Base-by-base conservation (phyloP, 179 eudicot genomes). In the Actinidia polygama region DNA sequence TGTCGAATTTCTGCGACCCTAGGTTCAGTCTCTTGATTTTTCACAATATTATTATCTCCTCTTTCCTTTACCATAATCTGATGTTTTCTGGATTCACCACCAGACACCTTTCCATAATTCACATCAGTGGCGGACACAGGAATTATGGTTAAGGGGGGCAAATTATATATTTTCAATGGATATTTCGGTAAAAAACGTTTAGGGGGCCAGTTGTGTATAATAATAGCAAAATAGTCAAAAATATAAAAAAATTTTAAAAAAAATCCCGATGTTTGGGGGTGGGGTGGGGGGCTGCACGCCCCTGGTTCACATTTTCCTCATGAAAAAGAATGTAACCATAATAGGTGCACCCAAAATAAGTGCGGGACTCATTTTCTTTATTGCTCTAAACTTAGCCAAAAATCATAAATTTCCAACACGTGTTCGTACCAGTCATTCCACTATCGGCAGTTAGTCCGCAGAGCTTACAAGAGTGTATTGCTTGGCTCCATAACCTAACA, bases 61-160 rank as follows among this genome's bases (percentile, higher is more conserved):
- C 57, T 80, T 53, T 61, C 84, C 59, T 72, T 75, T 57, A 76
- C 89, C 70, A 57, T 55, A 61, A 70, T 80, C 55, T 71, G 80
- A 58, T 81, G 80, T 58, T 81, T 86, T 68, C 73, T 80, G 72
- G 57, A 77, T 73, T 84, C 87, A n/a, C 79, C 84, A 59, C 80
- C 59, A 36, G 73, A 80, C 73, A 73, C 83, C 82, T 73, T 92
- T 74, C 85, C 86, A 57, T 69, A 83, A 54, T 82, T 81, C 73
- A 84, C 81, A 68, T 75, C 85, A 78, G 80, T 85, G 79, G 80
- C 92, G 98, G 93, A 78, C 75, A 72, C 57, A 85, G 49, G 77
- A 50, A 74, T 73, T 5, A 70, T 30, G n/a, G 40, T 66, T 89
- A 63, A 86, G 44, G 77, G 71, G 73, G 18, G 69, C 84, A 72